phyloP scores from a whole-genome alignment of 805 yeast genomes.

The Yarrowia sp. region DNA sequence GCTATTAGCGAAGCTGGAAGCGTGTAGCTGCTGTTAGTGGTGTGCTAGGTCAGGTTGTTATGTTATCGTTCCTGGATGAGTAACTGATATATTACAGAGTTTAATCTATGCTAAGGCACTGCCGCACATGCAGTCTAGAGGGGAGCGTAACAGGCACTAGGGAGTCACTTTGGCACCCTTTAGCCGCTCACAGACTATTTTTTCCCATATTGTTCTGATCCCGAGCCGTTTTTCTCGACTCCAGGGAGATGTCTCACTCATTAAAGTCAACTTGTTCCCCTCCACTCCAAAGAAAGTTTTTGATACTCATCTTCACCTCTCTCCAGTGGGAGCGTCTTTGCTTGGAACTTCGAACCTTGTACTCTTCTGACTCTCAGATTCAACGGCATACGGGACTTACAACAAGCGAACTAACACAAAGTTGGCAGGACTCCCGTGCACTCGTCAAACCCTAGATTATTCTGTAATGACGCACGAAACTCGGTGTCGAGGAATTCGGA shows the following conservation, averaged over 20 bases:
- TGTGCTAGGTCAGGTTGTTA: not conserved
- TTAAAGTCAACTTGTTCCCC: not conserved
- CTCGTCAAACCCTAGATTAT: not conserved
- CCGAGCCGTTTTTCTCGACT: not conserved
- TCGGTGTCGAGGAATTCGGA: not conserved
- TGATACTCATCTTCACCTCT: conserved; percentile 3
- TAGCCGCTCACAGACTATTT: not conserved
- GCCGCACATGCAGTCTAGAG: not conserved
- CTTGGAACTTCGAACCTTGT: conserved; percentile 4
- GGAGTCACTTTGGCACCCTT: not conserved
- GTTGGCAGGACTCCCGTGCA: not conserved
- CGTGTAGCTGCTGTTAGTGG: not conserved
- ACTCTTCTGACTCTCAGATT: not conserved
- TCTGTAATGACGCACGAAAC: not conserved
- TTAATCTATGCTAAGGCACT: conserved; percentile 14
- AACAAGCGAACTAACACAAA: not conserved
- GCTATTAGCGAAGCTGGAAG: not conserved
- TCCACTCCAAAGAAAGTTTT: not conserved
- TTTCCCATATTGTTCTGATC: too few relatives aligned
- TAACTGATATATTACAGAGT: not conserved
- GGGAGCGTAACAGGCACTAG: not conserved
- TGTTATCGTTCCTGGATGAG: conserved; percentile 8
- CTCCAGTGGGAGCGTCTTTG: not conserved
- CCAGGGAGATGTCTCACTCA: not conserved
- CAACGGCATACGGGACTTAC: conserved; percentile 9